Evolutionary conservation across 2,329 filamentous ascomycete genomes (phyloP).

Genomic region (Colletotrichum zoysiae): DNA sequence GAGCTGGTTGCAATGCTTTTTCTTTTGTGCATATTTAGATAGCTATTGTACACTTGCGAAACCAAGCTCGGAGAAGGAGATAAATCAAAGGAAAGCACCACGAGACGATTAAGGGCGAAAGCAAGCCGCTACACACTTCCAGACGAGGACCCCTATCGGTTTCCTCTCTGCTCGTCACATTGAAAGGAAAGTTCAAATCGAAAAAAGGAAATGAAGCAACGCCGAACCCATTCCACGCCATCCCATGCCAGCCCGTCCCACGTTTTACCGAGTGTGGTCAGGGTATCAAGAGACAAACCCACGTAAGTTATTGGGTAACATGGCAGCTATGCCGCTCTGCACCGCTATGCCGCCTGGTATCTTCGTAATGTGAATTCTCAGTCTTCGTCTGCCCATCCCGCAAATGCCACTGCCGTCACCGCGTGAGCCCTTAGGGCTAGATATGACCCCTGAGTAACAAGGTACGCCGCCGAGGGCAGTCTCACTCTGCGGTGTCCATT

Average conservation of each 20-base stretch:
- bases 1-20: conserved; percentile 6
- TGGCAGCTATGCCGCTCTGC: conserved; percentile 39
- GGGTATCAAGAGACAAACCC: conserved; percentile 36
- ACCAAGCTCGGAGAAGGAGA: background rate
- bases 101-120: background rate
- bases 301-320: conserved; percentile 31
- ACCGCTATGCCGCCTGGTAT: conserved; percentile 42
- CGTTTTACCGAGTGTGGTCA: background rate
- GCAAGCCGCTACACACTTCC: background rate
- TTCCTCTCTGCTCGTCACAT: background rate
- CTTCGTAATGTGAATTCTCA: conserved; percentile 39
- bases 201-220: conserved; percentile 38
- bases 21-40: conserved; percentile 28
- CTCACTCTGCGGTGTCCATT: conserved; percentile 44
- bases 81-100: background rate
- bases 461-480: background rate
- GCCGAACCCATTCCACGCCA: conserved; percentile 34
- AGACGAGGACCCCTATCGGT: background rate
- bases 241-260: conserved; percentile 28
- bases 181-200: conserved; percentile 1
- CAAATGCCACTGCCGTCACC: conserved; percentile 3
- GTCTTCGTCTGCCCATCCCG: conserved; percentile 10
- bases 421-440: background rate
- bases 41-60: conserved; percentile 22
- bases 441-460: background rate